phyloP scores from a whole-genome alignment of 106 monocot genomes.

The Vanilla planifolia region DNA sequence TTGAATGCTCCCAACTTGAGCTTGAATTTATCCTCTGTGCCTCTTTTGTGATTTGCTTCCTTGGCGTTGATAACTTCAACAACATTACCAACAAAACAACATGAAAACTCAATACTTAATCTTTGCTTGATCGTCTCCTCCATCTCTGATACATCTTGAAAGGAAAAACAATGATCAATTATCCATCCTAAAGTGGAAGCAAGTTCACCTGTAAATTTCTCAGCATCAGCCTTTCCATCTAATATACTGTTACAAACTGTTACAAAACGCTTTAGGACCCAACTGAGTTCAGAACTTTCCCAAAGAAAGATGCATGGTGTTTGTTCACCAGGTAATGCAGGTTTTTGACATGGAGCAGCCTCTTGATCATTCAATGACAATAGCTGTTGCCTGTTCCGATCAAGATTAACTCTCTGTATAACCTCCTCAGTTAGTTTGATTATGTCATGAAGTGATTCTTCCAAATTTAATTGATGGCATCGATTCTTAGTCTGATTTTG shows the following conservation, averaged over 20 bases:
- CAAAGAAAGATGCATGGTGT: constrained; percentile 33
- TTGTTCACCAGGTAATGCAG: constrained; percentile 15
- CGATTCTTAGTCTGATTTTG: constrained; percentile 5
- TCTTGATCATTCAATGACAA: constrained; percentile 10
- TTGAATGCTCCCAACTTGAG: not conserved
- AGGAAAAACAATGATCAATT: constrained; percentile 48
- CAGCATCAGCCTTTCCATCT: constrained; percentile 29
- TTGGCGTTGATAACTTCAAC: constrained; percentile 1
- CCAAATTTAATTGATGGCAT: constrained; percentile 15
- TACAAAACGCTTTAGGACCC: constrained; percentile 35
- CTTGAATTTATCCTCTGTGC: constrained; percentile 14
- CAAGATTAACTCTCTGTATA: constrained; percentile 22
- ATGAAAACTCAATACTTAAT: constrained; percentile 16
- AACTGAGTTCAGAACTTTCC: constrained; percentile 45
- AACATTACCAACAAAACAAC: constrained; percentile 20
- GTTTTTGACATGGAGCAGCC: not conserved
- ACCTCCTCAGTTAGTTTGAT: constrained; percentile 47
- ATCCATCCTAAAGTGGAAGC: constrained; percentile 51
- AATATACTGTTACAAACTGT: constrained; percentile 48
- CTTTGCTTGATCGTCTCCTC: constrained; percentile 36
- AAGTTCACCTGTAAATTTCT: constrained; percentile 33
- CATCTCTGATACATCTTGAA: constrained; percentile 52
- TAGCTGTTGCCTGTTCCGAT: constrained; percentile 1
- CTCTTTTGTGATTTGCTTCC: constrained; percentile 10
- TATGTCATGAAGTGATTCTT: constrained; percentile 27